phyloP scores from a whole-genome alignment of 2,329 filamentous ascomycete genomes.

The Gaeumannomyces sp. region DNA sequence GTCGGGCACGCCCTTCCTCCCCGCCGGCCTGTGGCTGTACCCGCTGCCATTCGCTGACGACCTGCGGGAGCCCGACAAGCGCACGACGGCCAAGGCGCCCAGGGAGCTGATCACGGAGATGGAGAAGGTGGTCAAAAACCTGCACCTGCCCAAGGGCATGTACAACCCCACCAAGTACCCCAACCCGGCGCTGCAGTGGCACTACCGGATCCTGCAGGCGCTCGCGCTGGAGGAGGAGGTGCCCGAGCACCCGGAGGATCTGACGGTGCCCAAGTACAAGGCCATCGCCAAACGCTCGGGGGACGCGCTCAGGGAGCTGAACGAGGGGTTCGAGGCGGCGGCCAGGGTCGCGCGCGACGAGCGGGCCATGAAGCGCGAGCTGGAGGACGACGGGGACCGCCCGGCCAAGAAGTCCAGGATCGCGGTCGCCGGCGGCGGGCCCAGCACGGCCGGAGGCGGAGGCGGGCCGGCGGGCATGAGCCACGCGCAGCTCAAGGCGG shows the following conservation, averaged over 20 bases:
- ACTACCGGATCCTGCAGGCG: slow-evolving; percentile 89
- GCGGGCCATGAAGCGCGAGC: slow-evolving; percentile 46
- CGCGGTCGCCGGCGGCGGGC: slow-evolving; percentile 3
- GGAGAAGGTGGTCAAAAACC: slow-evolving; percentile 73
- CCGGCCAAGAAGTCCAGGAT: slow-evolving; percentile 40
- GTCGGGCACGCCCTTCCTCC: slow-evolving; percentile 62
- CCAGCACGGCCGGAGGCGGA: not conserved
- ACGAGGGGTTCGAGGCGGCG: slow-evolving; percentile 58
- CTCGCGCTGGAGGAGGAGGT: slow-evolving; percentile 88
- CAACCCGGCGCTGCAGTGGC: slow-evolving; percentile 92
- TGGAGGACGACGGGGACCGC: slow-evolving; percentile 36
- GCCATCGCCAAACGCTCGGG: slow-evolving; percentile 89
- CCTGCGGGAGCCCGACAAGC: slow-evolving; percentile 63
- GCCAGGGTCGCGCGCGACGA: slow-evolving; percentile 29
- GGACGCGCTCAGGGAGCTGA: slow-evolving; percentile 72
- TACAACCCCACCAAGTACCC: slow-evolving; percentile 87
- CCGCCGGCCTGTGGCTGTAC: slow-evolving; percentile 82
- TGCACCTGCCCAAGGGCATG: slow-evolving; percentile 77
- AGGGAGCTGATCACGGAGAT: slow-evolving; percentile 73
- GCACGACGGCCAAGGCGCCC: slow-evolving; percentile 48
- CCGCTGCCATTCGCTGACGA: slow-evolving; percentile 88
- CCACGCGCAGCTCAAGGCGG: slow-evolving; percentile 40
- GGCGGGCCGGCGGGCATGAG: slow-evolving; percentile 28
- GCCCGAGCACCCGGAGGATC: slow-evolving; percentile 66
- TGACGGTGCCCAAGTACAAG: slow-evolving; percentile 75